Conservation (phyloP, 228 moss, liverwort and hornwort species). For the Sphagnum magellanicum region DNA sequence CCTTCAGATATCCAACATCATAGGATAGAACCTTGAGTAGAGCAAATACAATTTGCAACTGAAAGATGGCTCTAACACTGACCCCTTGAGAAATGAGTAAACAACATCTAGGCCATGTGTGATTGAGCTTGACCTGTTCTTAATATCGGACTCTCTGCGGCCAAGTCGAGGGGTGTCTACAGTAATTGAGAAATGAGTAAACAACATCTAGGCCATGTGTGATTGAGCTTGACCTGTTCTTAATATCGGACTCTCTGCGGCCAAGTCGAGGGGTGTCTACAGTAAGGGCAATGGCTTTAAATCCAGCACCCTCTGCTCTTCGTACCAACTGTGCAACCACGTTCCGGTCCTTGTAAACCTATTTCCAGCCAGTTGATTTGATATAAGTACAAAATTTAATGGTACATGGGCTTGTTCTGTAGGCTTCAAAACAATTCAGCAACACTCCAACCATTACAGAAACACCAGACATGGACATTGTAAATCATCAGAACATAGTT, state of each 20-base stretch:
- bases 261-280: slow-evolving; percentile 74
- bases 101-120: too few relatives aligned
- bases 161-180: slow-evolving; percentile 74
- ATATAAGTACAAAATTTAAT: too few relatives aligned
- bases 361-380: background rate
- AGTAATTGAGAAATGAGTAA: slow-evolving; percentile 25
- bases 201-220: too few relatives aligned
- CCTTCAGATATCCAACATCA: too few relatives aligned
- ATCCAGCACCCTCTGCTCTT: slow-evolving; percentile 71
- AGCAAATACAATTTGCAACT: too few relatives aligned
- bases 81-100: slow-evolving; percentile 4
- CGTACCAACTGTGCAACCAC: slow-evolving; percentile 58
- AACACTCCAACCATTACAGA: too few relatives aligned
- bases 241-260: slow-evolving; percentile 68
- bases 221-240: slow-evolving; percentile 43
- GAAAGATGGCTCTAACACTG: too few relatives aligned
- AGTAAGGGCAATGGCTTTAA: slow-evolving; percentile 69
- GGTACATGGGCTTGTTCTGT: too few relatives aligned
- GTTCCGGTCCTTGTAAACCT: slow-evolving; percentile 61
- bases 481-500: too few relatives aligned
- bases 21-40: too few relatives aligned
- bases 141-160: slow-evolving; percentile 68
- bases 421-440: too few relatives aligned
- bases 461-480: too few relatives aligned
- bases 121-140: slow-evolving; percentile 42